phyloP scores from a whole-genome alignment of 2,329 filamentous ascomycete species.

The Coleophoma crateriformis region DNA sequence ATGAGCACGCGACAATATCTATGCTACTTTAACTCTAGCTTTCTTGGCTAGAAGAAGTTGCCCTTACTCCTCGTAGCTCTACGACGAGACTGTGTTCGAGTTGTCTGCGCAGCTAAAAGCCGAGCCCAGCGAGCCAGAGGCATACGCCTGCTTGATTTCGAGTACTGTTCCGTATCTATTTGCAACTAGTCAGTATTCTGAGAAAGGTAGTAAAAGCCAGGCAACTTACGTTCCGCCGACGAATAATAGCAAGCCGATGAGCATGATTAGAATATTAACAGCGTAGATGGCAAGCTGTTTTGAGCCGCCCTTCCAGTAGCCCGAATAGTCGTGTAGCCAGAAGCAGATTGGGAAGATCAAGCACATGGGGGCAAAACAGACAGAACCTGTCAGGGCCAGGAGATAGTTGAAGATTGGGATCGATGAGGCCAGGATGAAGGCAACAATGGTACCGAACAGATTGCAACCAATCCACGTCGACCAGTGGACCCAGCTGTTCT shows the following conservation, averaged over 20 bases:
- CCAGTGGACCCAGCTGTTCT: slow-evolving; percentile 44
- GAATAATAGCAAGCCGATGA: slow-evolving; percentile 28
- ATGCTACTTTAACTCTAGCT: too few species aligned
- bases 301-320: slow-evolving; percentile 30
- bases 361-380: slow-evolving; percentile 44
- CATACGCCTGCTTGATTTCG: slow-evolving; percentile 44
- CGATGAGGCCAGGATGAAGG: slow-evolving; percentile 42
- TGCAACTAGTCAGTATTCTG: too few species aligned
- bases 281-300: slow-evolving; percentile 17
- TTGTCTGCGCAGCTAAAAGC: slow-evolving; percentile 42
- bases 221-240: slow-evolving; percentile 27
- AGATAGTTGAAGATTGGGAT: slow-evolving; percentile 49
- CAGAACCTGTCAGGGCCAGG: slow-evolving; percentile 38
- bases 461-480: slow-evolving; percentile 41
- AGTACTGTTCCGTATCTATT: slow-evolving; percentile 34
- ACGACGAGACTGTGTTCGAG: background rate
- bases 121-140: slow-evolving; percentile 8
- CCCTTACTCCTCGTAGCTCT: too few species aligned
- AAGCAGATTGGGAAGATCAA: slow-evolving; percentile 40
- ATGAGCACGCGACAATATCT: too few species aligned
- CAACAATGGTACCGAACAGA: slow-evolving; percentile 30
- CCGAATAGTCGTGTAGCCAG: slow-evolving; percentile 41
- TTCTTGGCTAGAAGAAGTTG: too few species aligned
- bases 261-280: slow-evolving; percentile 29
- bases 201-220: too few species aligned